phyloP scores from a whole-genome alignment of 495 filamentous ascomycete genomes.

The Hypoxylon cercidicola region DNA sequence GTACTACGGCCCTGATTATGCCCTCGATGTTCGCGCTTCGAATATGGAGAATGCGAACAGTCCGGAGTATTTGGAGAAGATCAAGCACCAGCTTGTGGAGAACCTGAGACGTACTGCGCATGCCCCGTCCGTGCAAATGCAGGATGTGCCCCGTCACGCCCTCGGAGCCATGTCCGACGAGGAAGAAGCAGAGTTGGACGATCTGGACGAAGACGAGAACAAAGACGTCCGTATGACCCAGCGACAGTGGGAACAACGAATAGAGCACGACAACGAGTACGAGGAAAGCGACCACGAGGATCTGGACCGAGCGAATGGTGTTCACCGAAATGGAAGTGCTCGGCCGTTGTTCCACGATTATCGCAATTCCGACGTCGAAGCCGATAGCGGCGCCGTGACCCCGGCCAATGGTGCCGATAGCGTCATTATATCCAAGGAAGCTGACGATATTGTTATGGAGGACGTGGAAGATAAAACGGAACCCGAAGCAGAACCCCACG shows the following conservation, averaged over 20 bases:
- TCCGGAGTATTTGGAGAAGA: constrained; percentile 93
- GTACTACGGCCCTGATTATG: constrained; percentile 98
- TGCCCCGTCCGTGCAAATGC: constrained; percentile 93
- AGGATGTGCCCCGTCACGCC: constrained; percentile 85
- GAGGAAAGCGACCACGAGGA: constrained; percentile 92
- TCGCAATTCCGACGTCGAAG: constrained; percentile 74
- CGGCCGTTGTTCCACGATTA: constrained; percentile 76
- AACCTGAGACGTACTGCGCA: constrained; percentile 90
- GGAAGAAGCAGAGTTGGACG: constrained; percentile 86
- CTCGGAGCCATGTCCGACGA: constrained; percentile 78
- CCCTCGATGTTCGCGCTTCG: constrained; percentile 91
- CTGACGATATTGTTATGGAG: constrained; percentile 73
- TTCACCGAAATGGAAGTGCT: constrained; percentile 69
- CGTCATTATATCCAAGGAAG: constrained; percentile 62
- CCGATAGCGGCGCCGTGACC: constrained; percentile 69
- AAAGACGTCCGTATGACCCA: constrained; percentile 85
- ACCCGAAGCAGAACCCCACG: constrained; percentile 31
- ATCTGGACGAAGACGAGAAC: constrained; percentile 90
- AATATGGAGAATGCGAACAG: constrained; percentile 99
- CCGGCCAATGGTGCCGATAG: constrained; percentile 62
- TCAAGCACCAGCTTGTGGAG: constrained; percentile 89
- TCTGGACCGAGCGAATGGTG: constrained; percentile 75
- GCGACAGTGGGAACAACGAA: constrained; percentile 82
- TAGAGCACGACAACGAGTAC: constrained; percentile 79
- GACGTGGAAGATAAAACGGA: constrained; percentile 58